Percentiles rank a stretch among this genome's conserved stretches.
Conservation (phyloP, 192 early-diverging fungal genomes). For the Chytriomyces sp. region DNA sequence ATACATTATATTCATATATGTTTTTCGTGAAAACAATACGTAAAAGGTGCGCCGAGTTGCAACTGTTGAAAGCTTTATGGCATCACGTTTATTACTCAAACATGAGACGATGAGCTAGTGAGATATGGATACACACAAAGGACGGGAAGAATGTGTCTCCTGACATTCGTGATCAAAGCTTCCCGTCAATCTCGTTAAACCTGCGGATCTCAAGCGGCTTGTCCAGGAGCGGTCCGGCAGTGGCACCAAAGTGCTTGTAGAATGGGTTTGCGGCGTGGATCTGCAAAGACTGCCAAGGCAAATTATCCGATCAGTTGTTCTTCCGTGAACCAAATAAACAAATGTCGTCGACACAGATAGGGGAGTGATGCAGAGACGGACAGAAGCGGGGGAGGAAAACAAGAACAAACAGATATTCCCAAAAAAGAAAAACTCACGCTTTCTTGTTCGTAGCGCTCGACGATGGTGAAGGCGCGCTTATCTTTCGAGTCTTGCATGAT, state of each 20-base stretch:
- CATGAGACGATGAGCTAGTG: no score
- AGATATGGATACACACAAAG: no score
- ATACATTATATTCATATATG: no score
- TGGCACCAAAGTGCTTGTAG: constrained; percentile 17
- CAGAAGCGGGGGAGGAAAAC: not conserved
- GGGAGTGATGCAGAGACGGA: not conserved
- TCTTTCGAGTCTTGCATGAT: constrained; percentile 31
- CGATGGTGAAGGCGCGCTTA: constrained; percentile 35
- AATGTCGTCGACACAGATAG: not conserved
- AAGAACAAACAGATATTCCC: not conserved
- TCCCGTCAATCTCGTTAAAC: constrained; percentile 19
- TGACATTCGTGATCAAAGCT: not conserved
- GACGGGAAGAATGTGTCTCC: no score
- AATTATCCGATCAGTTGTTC: not conserved
- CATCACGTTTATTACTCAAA: no score
- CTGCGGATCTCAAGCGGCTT: constrained; percentile 23
- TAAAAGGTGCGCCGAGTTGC: no score
- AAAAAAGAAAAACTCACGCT: not conserved
- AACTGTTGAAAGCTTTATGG: no score
- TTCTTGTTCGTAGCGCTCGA: constrained; percentile 34
- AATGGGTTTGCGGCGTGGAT: constrained; percentile 30
- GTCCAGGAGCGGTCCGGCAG: constrained; percentile 17
- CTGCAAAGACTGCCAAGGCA: not conserved
- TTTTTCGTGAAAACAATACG: no score
- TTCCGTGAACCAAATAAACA: not conserved